Conservation (phyloP, 2,329 filamentous ascomycete species). For the Botrytis porri region DNA sequence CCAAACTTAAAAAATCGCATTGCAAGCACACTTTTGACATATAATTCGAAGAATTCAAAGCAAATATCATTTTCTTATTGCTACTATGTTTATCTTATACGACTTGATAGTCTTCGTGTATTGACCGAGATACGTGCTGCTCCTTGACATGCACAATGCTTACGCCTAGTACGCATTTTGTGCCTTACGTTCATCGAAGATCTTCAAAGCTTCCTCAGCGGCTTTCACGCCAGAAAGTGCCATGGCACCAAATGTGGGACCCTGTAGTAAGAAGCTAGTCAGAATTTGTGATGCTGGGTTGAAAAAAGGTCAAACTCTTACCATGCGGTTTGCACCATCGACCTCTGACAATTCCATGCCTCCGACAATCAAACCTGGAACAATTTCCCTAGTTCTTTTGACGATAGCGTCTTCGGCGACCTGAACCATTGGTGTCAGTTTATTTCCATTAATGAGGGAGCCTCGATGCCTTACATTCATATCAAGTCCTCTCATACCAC, state of each 20-base stretch:
- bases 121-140: background rate
- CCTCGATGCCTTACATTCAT: slow-evolving; percentile 59
- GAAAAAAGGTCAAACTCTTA: slow-evolving; percentile 34
- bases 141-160: background rate
- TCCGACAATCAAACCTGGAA: slow-evolving; percentile 85
- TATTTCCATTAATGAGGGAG: background rate
- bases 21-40: background rate
- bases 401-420: slow-evolving; percentile 88
- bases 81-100: background rate
- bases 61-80: background rate
- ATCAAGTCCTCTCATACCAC: slow-evolving; percentile 89
- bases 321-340: slow-evolving; percentile 90
- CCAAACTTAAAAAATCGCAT: background rate
- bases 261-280: slow-evolving; percentile 29
- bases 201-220: slow-evolving; percentile 76
- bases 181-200: slow-evolving; percentile 74
- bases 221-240: slow-evolving; percentile 84
- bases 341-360: slow-evolving; percentile 93
- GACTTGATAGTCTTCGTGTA: background rate
- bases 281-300: background rate
- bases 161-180: slow-evolving; percentile 56
- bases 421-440: background rate
- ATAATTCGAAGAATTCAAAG: background rate
- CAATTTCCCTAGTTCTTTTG: slow-evolving; percentile 83
- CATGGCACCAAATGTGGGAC: slow-evolving; percentile 87